A percentile compares a stretch with the other conserved stretches of the same genome.
Conservation (phyloP, 2,329 filamentous ascomycete genomes). For the Diaporthe sp. region DNA sequence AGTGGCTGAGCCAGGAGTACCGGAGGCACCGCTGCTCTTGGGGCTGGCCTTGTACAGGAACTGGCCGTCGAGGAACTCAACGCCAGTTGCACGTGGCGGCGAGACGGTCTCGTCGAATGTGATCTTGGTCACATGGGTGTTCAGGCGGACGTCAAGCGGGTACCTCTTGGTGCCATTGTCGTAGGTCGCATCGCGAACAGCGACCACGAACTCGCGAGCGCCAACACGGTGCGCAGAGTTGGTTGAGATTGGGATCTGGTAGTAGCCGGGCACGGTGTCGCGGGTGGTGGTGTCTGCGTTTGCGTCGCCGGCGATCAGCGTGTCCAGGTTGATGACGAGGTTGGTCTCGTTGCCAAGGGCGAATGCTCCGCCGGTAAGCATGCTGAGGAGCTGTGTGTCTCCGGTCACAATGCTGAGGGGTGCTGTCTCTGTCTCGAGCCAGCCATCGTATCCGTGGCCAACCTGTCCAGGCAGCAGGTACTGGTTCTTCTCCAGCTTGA, state of each 20-base stretch:
- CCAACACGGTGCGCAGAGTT: conserved; percentile 55
- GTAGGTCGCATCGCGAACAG: conserved; percentile 55
- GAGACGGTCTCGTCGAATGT: conserved; percentile 40
- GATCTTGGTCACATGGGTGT: conserved; percentile 44
- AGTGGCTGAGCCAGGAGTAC: conserved; percentile 27
- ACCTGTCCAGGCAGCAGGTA: conserved; percentile 47
- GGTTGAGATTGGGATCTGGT: conserved; percentile 54
- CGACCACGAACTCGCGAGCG: conserved; percentile 50
- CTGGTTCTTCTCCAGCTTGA: conserved; percentile 59
- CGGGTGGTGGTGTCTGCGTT: conserved; percentile 70
- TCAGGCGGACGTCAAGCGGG: conserved; percentile 58
- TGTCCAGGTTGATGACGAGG: conserved; percentile 22
- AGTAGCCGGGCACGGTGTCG: conserved; percentile 73
- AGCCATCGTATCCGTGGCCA: conserved; percentile 66
- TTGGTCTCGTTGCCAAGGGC: conserved; percentile 34
- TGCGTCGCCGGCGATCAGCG: conserved; percentile 34
- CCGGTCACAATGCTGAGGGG: conserved; percentile 60
- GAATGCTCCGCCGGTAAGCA: conserved; percentile 32
- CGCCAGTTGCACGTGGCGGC: conserved; percentile 42
- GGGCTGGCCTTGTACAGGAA: conserved; percentile 44
- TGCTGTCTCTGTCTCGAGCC: conserved; percentile 61
- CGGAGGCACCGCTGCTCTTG: not conserved
- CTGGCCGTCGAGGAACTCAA: conserved; percentile 44
- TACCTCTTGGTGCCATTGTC: conserved; percentile 45
- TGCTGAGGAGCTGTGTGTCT: conserved; percentile 56